Conservation (phyloP, 345 rosid species). For the Eucalyptus camaldulensis region DNA sequence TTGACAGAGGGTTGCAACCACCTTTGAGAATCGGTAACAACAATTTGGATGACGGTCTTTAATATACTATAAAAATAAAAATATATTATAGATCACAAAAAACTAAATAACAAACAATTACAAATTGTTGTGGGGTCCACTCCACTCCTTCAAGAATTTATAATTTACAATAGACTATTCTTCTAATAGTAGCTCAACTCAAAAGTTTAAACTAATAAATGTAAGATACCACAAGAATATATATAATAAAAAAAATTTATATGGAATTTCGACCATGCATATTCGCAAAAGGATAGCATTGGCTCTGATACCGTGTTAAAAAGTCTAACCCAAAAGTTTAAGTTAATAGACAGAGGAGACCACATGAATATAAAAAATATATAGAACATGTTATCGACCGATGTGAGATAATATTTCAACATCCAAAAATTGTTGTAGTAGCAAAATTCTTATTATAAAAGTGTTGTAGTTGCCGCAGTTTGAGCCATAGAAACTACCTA, state of each 20-base stretch:
- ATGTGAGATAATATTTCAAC: too few species aligned
- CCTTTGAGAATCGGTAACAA: neutral
- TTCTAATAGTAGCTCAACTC: too few species aligned
- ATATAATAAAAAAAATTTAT: too few species aligned
- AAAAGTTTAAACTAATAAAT: too few species aligned
- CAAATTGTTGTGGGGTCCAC: rapidly evolving
- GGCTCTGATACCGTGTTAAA: rapidly evolving
- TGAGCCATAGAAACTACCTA: rapidly evolving
- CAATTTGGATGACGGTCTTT: rapidly evolving
- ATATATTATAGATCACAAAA: too few species aligned
- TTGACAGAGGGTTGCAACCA: neutral
- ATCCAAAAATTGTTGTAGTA: too few species aligned
- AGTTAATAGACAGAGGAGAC: rapidly evolving
- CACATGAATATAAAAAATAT: rapidly evolving
- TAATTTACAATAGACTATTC: too few species aligned
- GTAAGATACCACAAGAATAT: rapidly evolving
- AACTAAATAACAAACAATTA: too few species aligned
- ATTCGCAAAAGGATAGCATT: rapidly evolving
- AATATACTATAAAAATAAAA: rapidly evolving
- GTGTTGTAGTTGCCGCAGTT: rapidly evolving
- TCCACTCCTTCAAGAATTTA: too few species aligned
- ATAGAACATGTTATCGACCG: rapidly evolving
- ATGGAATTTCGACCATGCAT: too few species aligned
- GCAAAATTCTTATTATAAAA: neutral
- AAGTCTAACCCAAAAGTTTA: too few species aligned